Evolutionary conservation across 2,329 filamentous ascomycete genomes (phyloP), one percentile per base, ranked within the genome.

Genomic region (Aspergillus sergii): DNA sequence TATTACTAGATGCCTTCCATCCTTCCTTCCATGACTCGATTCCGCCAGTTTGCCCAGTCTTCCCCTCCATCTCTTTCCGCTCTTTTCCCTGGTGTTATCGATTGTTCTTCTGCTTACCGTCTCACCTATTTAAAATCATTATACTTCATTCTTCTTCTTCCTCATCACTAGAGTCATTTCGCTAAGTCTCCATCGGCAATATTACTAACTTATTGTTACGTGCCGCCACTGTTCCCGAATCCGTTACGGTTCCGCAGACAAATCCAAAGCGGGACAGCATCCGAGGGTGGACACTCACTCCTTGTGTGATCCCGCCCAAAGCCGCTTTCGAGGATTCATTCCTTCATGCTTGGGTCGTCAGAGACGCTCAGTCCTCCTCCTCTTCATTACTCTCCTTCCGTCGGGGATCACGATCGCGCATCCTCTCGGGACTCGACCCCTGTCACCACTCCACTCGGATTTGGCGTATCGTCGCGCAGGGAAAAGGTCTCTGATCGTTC

Each of bases 261-360:
- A 71, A 74, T 71, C 72, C 69, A 73, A 71, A 75, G 71, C 72
- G 74, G 75, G 73, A 74, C 75, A 69, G 71, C 70, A 73, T 75
- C 74, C 74, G 73, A 77, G 70, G 72, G 73, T 75, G 71, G 72
- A 75, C 69, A 64, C 62, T 66, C 64, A 26, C 30, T 55, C 63
- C 60, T 62, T 62, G 67, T 70, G 66, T 67, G 68, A 72, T 71
- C 65, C 70, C 71, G 71, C 71, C 69, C 68, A 74, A 73, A 74
- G 71, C 70, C 69, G 68, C 68, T 69, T 71, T 73, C 72, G 66
- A 71, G 66, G 67, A 66, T 63, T 70, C 71, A 66, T 69, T 71
- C 66, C 69, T 80, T 79, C 75, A 86, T 84, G 81, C 83, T 84
- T 79, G 82, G 84, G 80, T 82, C 82, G 73, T 79, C 80, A 66